Percentiles rank a stretch among this genome's conserved stretches.
Conservation (phyloP, 2,329 filamentous ascomycete species). For the Stromatinia cepivora region DNA sequence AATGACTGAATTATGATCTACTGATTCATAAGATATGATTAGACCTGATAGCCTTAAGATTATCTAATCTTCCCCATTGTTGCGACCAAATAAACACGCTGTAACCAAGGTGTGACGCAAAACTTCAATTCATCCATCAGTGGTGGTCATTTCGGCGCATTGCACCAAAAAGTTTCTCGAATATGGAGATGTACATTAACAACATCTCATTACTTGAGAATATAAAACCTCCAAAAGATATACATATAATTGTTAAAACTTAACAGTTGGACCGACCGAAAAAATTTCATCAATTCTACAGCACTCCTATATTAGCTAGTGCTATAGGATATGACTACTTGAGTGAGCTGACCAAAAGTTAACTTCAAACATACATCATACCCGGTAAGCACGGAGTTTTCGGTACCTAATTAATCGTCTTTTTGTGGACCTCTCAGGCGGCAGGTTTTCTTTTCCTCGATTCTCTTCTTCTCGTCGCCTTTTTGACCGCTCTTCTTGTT, state of each 20-base stretch:
- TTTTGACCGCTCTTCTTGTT: not conserved
- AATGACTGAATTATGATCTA: not conserved
- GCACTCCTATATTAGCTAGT: not conserved
- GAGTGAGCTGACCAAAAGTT: not conserved
- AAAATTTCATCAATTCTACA: not conserved
- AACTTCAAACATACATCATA: conserved; percentile 9
- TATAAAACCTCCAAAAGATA: not conserved
- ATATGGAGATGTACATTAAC: no score
- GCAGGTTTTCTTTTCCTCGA: not conserved
- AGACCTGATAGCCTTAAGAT: not conserved
- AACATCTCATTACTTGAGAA: not conserved
- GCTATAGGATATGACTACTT: not conserved
- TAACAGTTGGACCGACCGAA: not conserved
- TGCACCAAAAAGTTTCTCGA: not conserved
- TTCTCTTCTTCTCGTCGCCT: not conserved
- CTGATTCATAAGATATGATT: conserved; percentile 18
- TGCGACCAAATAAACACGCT: not conserved
- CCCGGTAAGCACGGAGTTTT: conserved; percentile 14
- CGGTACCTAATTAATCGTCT: not conserved
- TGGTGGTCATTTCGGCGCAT: not conserved
- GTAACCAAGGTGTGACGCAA: not conserved
- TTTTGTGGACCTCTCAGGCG: not conserved
- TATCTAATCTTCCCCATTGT: not conserved
- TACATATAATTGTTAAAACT: not conserved
- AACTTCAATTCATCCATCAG: not conserved